Conservation (phyloP, 768 basidiomycete species). For the Trametes elegans region DNA sequence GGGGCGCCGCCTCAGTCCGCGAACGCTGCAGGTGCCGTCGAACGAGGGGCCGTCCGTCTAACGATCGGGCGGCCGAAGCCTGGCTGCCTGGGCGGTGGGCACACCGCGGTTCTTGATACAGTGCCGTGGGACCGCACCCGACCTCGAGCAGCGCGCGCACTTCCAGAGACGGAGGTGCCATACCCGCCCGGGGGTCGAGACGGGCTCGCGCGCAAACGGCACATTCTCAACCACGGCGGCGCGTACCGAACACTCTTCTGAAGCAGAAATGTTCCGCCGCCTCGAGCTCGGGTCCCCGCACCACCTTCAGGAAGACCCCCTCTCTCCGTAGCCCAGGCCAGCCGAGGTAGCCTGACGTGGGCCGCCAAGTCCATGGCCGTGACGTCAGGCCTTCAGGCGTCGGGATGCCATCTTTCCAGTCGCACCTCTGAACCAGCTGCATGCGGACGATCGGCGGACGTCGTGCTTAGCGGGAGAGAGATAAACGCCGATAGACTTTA, state of each 20-base stretch:
- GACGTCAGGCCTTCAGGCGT: background rate
- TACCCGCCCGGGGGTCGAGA: background rate
- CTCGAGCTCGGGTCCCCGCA: background rate
- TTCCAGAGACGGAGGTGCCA: background rate
- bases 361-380: background rate
- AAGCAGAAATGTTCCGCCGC: background rate
- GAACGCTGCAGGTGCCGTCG: no score
- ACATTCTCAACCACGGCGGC: background rate
- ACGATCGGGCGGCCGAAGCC: no score
- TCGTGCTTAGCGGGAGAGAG: constrained; percentile 11
- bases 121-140: constrained; percentile 2
- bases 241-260: background rate
- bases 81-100: constrained; percentile 10
- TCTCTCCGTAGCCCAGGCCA: background rate
- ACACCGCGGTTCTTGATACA: constrained; percentile 8
- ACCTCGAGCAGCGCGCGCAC: background rate
- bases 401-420: background rate
- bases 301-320: background rate
- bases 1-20: constrained; percentile 5
- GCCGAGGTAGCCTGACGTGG: background rate
- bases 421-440: background rate
- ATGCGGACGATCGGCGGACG: constrained; percentile 2
- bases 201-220: background rate
- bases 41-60: no score
- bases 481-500: constrained; percentile 25